Evolutionary conservation across 2,329 filamentous ascomycete genomes (phyloP), one percentile per base, ranked within the genome.

Genomic region (Nemania serpens): DNA sequence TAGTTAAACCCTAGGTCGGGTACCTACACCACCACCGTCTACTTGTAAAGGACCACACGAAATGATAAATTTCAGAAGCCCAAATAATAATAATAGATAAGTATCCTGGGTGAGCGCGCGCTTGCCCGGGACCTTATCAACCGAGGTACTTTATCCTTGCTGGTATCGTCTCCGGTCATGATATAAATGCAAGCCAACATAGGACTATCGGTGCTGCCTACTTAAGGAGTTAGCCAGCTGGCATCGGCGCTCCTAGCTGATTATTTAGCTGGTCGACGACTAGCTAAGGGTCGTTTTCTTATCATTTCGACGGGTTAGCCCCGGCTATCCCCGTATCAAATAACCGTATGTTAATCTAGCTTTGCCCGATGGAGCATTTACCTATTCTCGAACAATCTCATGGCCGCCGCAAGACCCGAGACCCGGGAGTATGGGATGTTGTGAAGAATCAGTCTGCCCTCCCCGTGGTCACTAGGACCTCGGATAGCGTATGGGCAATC

Each of bases 51-150:
- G n/a, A n/a, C n/a, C n/a, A n/a, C n/a, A n/a, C n/a, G n/a, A 20
- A 53, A 47, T 18, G 29, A 47, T 29, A n/a, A 45, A n/a, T 25
- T 25, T 34, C 20, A 41, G n/a, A 10, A 13, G 15, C 11, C 33
- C n/a, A 29, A 29, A 29, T 29, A 29, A 29, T 29, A 58, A 48
- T 36, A 43, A 37, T 29, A 45, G 37, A 17, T 43, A 29, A 7
- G 7, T 29, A 29, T 4, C 25, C 25, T 29, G 7, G 25, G 25
- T 7, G 25, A n/a, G 17, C 48, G 9, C 20, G 17, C 41, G 22
- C 5, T 15, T 47, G n/a, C n/a, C 42, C 48, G 42, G 48, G 34
- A 46, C 53, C 58, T 61, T 61, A 61, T 61, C 58, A 57, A 34
- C 12, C 18, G 5, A 15, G 25, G 25, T 7, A 29, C 25, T 42